A percentile compares a stretch with the other conserved stretches of the same genome.
Evolutionary conservation across 2,329 filamentous ascomycete species (phyloP).

Genomic region (Curvularia sp.): DNA sequence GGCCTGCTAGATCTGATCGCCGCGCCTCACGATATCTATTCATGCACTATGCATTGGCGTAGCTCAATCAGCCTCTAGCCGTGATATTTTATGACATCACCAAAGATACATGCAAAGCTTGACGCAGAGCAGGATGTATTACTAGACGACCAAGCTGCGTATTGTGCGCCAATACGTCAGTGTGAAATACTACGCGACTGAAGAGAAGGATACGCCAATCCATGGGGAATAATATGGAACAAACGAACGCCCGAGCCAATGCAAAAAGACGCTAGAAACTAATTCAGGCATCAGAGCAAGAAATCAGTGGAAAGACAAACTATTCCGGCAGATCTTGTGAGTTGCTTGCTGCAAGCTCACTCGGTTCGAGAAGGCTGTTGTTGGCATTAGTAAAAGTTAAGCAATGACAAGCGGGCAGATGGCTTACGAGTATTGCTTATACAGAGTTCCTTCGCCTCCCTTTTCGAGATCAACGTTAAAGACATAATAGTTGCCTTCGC

Average conservation of each 20-base stretch:
- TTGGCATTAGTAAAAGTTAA: constrained; percentile 23
- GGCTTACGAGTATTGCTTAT: constrained; percentile 93
- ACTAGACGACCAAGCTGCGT: constrained; percentile 3
- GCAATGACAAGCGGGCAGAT: background rate
- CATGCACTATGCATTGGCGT: constrained; percentile 9
- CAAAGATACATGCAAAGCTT: background rate
- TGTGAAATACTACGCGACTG: constrained; percentile 3
- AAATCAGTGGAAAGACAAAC: constrained; percentile 6
- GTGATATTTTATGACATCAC: constrained; percentile 17
- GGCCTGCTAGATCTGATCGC: constrained; percentile 14
- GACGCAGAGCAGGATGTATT: constrained; percentile 6
- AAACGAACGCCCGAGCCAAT: constrained; percentile 40
- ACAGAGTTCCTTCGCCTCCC: constrained; percentile 88
- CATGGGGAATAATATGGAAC: constrained; percentile 32
- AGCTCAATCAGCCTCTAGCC: constrained; percentile 5
- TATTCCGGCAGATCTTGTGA: constrained; percentile 44
- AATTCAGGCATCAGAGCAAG: constrained; percentile 10
- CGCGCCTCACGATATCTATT: constrained; percentile 21
- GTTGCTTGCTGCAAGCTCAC: constrained; percentile 41
- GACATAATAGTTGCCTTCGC: constrained; percentile 91
- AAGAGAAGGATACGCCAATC: constrained; percentile 21
- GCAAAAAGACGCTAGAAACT: constrained; percentile 25
- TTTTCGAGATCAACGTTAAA: constrained; percentile 95
- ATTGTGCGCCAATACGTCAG: constrained; percentile 6
- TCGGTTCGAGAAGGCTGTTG: constrained; percentile 45